phyloP scores from a whole-genome alignment of 1,139 yeast species.

The Lodderomyces elongisporus region DNA sequence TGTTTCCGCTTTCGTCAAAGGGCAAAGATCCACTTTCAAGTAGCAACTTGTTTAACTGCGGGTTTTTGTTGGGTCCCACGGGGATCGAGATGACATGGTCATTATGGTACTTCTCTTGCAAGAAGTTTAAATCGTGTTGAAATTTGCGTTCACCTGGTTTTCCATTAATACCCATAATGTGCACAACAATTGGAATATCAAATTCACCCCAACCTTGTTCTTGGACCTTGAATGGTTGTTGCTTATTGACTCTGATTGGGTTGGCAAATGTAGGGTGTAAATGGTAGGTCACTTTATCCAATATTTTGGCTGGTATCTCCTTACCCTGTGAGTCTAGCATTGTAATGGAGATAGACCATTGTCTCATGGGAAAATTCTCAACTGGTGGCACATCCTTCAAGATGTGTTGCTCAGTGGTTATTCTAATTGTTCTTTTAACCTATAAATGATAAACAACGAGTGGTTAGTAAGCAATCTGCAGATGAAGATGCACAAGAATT shows the following conservation, averaged over 20 bases:
- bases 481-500: no score
- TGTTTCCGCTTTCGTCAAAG: constrained; percentile 24
- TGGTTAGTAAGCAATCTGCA: constrained; percentile 15
- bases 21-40: constrained; percentile 83
- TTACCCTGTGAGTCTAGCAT: constrained; percentile 76
- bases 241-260: constrained; percentile 76
- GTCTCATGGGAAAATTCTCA: constrained; percentile 93
- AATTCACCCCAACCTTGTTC: constrained; percentile 99
- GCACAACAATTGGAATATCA: constrained; percentile 76
- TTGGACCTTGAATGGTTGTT: constrained; percentile 82
- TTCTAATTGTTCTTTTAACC: constrained; percentile 83
- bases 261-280: constrained; percentile 93
- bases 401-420: constrained; percentile 82
- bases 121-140: constrained; percentile 84
- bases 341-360: constrained; percentile 79
- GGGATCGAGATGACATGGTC: constrained; percentile 79
- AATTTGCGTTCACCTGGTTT: constrained; percentile 84
- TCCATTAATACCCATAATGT: constrained; percentile 59
- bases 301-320: constrained; percentile 80
- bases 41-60: constrained; percentile 59
- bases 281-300: constrained; percentile 89
- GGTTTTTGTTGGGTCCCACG: constrained; percentile 56
- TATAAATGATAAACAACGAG: constrained; percentile 19
- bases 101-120: constrained; percentile 66
- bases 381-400: constrained; percentile 81